Percentiles rank a stretch among this genome's conserved stretches.
These are phyloP conservation scores for Phialemonium atrogriseum DNA, from an alignment of 2,329 filamentous ascomycete species.

Conservation along the genomic window DNA sequence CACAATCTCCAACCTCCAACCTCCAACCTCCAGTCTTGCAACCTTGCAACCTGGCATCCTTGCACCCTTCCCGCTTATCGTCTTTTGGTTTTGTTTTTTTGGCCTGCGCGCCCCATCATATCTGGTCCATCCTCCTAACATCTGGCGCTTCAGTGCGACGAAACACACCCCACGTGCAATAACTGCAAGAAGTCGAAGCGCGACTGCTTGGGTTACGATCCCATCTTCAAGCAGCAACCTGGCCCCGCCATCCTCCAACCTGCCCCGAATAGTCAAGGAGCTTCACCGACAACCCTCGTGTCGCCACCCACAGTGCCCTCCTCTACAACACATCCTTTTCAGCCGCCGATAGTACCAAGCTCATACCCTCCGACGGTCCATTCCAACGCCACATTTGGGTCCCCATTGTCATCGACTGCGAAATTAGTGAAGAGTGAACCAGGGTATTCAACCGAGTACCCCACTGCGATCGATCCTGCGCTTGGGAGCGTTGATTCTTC, in stretches of 20 bases:
- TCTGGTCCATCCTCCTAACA: slow-evolving; percentile 3
- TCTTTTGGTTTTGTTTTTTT: no score
- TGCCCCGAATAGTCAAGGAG: slow-evolving; percentile 42
- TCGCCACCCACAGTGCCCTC: slow-evolving; percentile 25
- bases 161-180: slow-evolving; percentile 85
- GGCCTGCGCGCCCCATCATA: no score
- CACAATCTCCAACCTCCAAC: no score
- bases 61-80: no score
- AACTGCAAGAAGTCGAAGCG: slow-evolving; percentile 86
- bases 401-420: slow-evolving; percentile 20
- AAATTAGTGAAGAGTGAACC: slow-evolving; percentile 20
- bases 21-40: no score
- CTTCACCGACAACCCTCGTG: slow-evolving; percentile 16
- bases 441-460: slow-evolving; percentile 23
- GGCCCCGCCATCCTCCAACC: slow-evolving; percentile 67
- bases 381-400: slow-evolving; percentile 11
- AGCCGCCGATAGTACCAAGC: slow-evolving; percentile 34
- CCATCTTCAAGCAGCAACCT: slow-evolving; percentile 71
- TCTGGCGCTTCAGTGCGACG: slow-evolving; percentile 67
- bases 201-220: slow-evolving; percentile 79
- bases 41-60: no score
- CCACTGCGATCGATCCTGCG: slow-evolving; percentile 23
- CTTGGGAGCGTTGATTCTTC: slow-evolving; percentile 13
- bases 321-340: slow-evolving; percentile 28
- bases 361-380: slow-evolving; percentile 25